Percentiles rank a stretch among this genome's conserved stretches.
Evolutionary conservation across 1,284 basidiomycete genomes (phyloP).

Genomic region (Termitomyces sp.): DNA sequence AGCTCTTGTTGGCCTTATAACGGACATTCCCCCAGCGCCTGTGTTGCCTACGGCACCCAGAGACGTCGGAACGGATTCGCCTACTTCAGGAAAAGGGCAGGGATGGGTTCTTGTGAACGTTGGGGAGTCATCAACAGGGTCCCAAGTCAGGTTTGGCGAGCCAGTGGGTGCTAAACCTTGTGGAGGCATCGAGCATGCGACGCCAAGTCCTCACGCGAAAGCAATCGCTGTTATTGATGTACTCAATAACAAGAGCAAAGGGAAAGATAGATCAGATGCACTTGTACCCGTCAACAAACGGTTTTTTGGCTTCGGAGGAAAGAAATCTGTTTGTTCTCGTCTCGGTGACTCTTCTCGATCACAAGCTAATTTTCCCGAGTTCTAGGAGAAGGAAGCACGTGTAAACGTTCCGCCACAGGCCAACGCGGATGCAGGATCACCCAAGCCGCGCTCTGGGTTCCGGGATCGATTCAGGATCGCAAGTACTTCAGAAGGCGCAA

Average conservation of each 20-base stretch:
- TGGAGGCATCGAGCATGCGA: conserved; percentile 13
- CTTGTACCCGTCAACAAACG: conserved; percentile 26
- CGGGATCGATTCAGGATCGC: conserved; percentile 29
- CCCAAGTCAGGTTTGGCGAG: conserved; percentile 9
- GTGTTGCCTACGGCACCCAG: conserved; percentile 14
- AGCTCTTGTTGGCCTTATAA: conserved; percentile 43
- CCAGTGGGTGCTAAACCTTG: neutral
- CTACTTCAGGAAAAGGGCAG: conserved; percentile 26
- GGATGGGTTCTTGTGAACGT: conserved; percentile 68
- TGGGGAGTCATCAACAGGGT: conserved; percentile 29
- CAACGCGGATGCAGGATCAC: neutral
- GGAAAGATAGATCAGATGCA: conserved; percentile 24
- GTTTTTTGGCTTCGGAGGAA: conserved; percentile 36
- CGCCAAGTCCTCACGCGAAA: conserved; percentile 47
- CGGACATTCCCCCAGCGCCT: conserved; percentile 22
- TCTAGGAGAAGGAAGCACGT: neutral
- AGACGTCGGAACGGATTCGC: conserved; percentile 17
- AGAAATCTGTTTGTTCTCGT: conserved; percentile 30
- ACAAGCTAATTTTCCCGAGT: neutral
- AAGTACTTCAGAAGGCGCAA: conserved; percentile 30
- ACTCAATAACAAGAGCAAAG: conserved; percentile 42
- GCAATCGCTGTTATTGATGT: conserved; percentile 57
- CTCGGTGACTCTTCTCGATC: neutral
- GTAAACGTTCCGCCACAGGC: neutral
- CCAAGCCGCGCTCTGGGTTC: conserved; percentile 25